Conservation (phyloP, 2,329 filamentous ascomycete species). For the Penicillium sp. region DNA sequence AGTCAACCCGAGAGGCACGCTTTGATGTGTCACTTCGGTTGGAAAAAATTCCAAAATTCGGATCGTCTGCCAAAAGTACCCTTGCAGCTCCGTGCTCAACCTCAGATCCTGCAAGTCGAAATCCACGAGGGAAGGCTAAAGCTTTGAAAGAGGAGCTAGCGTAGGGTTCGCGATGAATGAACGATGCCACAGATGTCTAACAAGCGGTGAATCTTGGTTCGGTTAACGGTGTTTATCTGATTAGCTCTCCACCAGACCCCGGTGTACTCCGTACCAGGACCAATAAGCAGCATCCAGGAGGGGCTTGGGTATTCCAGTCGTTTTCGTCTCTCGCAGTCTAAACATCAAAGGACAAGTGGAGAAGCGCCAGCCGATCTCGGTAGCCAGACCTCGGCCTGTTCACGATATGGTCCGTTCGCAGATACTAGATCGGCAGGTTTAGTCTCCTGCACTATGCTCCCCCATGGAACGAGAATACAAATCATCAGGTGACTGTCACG, state of each 20-base stretch:
- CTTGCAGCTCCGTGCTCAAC: neutral
- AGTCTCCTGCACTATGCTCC: neutral
- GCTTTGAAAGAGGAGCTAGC: neutral
- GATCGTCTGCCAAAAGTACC: conserved; percentile 21
- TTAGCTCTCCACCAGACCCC: conserved; percentile 4
- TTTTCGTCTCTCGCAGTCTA: too few relatives aligned
- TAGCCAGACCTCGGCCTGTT: conserved; percentile 15
- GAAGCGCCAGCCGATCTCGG: conserved; percentile 21
- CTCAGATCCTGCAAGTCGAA: neutral
- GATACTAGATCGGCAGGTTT: conserved; percentile 21
- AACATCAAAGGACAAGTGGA: conserved; percentile 13
- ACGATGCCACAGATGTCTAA: conserved; percentile 2
- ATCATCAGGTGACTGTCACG: conserved; percentile 21
- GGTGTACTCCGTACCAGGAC: conserved; percentile 4
- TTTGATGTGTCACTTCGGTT: conserved; percentile 9
- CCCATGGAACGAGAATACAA: neutral
- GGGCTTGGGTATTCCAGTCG: neutral
- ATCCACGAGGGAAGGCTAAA: neutral
- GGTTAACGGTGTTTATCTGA: conserved; percentile 21
- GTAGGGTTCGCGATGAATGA: neutral
- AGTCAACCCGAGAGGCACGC: conserved; percentile 12
- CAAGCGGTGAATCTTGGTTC: conserved; percentile 23
- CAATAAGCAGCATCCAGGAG: conserved; percentile 1
- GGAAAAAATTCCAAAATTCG: conserved; percentile 13
- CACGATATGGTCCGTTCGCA: conserved; percentile 25